phyloP scores from a whole-genome alignment of 257 asterid species.

The Leonotis leonurus region DNA sequence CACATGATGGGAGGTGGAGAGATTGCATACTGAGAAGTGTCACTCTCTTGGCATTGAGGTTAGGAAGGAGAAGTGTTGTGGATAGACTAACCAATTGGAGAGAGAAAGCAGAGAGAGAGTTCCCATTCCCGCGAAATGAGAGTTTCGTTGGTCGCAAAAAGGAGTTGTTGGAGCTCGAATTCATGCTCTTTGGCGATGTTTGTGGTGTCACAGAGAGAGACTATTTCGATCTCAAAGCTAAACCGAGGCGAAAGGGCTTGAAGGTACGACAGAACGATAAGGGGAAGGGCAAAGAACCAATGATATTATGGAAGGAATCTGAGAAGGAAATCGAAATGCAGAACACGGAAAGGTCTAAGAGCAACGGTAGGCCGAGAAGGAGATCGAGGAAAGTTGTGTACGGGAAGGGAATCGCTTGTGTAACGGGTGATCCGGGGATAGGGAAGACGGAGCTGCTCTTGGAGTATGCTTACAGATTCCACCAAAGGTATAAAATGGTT shows the following conservation, averaged over 20 bases:
- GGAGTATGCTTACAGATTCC: constrained; percentile 67
- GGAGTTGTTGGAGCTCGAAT: constrained; percentile 71
- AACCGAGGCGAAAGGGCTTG: constrained; percentile 49
- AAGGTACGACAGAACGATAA: background rate
- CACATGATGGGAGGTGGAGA: constrained; percentile 86
- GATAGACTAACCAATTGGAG: constrained; percentile 74
- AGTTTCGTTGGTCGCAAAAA: constrained; percentile 76
- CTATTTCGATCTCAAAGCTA: constrained; percentile 60
- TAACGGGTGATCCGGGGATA: constrained; percentile 76
- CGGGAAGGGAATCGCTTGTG: constrained; percentile 81
- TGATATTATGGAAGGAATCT: constrained; percentile 73
- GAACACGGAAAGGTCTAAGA: constrained; percentile 26
- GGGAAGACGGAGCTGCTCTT: constrained; percentile 83
- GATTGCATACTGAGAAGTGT: constrained; percentile 76
- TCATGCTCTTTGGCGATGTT: constrained; percentile 77
- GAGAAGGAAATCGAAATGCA: constrained; percentile 85
- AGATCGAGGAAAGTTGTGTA: constrained; percentile 52
- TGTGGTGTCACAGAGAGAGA: constrained; percentile 60
- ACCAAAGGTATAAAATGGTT: constrained; percentile 78
- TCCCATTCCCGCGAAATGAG: constrained; percentile 70
- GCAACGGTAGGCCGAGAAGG: constrained; percentile 34
- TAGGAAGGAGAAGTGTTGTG: constrained; percentile 83
- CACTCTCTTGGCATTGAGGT: constrained; percentile 73
- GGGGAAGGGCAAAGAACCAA: constrained; percentile 58
- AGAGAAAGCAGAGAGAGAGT: constrained; percentile 73